Conservation (phyloP, 768 basidiomycete genomes). For the Podaxis mareebaensis region DNA sequence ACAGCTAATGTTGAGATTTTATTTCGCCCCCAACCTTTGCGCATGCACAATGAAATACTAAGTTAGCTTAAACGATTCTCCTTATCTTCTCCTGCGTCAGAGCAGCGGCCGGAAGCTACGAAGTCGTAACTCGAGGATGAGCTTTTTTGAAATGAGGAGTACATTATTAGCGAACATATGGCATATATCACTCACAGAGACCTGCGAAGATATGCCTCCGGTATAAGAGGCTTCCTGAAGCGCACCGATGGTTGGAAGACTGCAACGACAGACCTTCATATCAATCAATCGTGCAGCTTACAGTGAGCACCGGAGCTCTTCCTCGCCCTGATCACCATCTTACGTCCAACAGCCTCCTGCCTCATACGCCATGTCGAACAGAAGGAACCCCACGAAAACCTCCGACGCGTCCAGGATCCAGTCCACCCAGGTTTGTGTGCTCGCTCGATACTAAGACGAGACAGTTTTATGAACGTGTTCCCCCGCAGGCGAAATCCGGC, state of each 20-base stretch:
- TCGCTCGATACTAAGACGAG: background rate
- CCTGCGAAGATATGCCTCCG: background rate
- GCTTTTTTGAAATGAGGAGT: background rate
- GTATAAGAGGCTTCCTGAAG: background rate
- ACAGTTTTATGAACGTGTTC: background rate
- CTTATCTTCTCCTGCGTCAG: background rate
- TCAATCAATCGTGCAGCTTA: no score
- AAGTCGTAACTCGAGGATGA: background rate
- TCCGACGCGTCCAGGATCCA: conserved; percentile 9
- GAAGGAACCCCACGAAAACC: conserved; percentile 1
- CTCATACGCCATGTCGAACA: conserved; percentile 4
- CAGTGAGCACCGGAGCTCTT: no score
- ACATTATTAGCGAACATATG: background rate
- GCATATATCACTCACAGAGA: conserved; percentile 1
- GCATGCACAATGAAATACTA: background rate
- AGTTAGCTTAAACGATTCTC: background rate
- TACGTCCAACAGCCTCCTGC: background rate
- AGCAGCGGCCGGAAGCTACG: background rate
- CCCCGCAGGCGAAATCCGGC: conserved; percentile 2
- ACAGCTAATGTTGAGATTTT: background rate
- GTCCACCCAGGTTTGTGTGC: conserved; percentile 13
- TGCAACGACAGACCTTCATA: background rate
- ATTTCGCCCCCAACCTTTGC: no score
- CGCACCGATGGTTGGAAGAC: background rate
- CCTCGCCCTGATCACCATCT: no score